Evolutionary conservation across 352 stramenopile species (phyloP).

Genomic region (Phytophthora fragariae): DNA sequence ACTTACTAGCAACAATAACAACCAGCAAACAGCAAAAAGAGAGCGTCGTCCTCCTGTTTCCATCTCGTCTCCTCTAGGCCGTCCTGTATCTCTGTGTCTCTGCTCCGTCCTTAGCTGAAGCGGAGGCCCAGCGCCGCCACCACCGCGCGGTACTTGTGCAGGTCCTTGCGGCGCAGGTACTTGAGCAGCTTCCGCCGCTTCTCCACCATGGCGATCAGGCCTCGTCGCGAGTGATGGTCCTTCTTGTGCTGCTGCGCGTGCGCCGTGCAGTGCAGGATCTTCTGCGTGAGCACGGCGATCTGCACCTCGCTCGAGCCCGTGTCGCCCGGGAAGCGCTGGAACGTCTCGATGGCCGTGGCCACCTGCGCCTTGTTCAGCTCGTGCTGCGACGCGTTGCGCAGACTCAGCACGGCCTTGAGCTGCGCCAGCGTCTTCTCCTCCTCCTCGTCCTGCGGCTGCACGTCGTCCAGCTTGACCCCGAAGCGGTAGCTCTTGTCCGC

Average conservation of each 20-base stretch:
- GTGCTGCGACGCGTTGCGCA: constrained; percentile 81
- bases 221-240: constrained; percentile 88
- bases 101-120: constrained; percentile 57
- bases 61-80: too few species aligned
- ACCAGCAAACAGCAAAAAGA: not conserved
- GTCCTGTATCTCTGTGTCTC: too few species aligned
- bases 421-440: constrained; percentile 55
- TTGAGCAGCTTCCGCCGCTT: constrained; percentile 89
- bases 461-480: constrained; percentile 62
- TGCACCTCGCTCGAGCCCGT: constrained; percentile 89
- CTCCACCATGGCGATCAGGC: constrained; percentile 87
- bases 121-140: constrained; percentile 80
- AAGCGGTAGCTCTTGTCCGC: constrained; percentile 72
- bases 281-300: constrained; percentile 87
- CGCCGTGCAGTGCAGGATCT: constrained; percentile 80
- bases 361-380: constrained; percentile 88
- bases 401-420: constrained; percentile 75
- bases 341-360: constrained; percentile 81
- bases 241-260: constrained; percentile 87
- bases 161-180: constrained; percentile 84
- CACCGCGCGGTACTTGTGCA: constrained; percentile 82
- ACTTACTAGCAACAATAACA: constrained; percentile 2
- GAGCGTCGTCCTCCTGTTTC: too few species aligned
- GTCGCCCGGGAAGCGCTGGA: constrained; percentile 88
- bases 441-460: constrained; percentile 50